Base-by-base conservation (phyloP, 2,329 filamentous ascomycete genomes). In the Fusarium poae region DNA sequence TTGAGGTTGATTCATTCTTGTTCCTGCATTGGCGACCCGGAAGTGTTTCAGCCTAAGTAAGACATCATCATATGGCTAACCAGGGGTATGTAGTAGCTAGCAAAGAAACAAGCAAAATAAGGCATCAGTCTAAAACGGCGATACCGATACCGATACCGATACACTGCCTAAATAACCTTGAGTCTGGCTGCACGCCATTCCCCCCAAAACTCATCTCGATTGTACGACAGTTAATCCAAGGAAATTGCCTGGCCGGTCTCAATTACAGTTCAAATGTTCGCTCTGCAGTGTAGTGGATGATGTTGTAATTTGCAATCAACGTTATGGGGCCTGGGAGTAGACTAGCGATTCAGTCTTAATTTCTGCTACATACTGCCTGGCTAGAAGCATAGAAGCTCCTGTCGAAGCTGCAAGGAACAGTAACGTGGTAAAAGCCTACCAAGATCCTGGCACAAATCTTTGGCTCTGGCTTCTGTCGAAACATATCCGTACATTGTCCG, bases 351-450 rank as follows among this genome's bases (percentile, higher is more conserved):
- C 55, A 55, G 37, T 50, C n/a, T 34, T 44, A 60, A 30, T 43
- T 37, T 40, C 48, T 50, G 25, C 43, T 42, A n/a, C n/a, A n/a
- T n/a, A 40, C 40, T 32, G 12, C 29, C 35, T n/a, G 37, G 39
- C 48, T 57, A 42, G 34, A 64, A 57, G 43, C 51, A 50, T 67
- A 9, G 56, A 67, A 57, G 56, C 46, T 46, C 40, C 25, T 37
- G 34, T 66, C 56, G 66, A 68, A 68, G 65, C 51, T 54, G 25
- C 42, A 50, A 51, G 50, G 66, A 69, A 69, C 32, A 66, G 37
- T 10, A 45, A 35, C 15, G 39, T 46, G 18, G 16, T 37, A 16
- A 29, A 16, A 29, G 42, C 15, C 44, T 25, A 46, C 16, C n/a
- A 16, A n/a, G 21, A 34, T 23, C 43, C 27, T 32, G 25, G 32